Conservation (phyloP, 345 rosid species). For the Salix suchowensis region DNA sequence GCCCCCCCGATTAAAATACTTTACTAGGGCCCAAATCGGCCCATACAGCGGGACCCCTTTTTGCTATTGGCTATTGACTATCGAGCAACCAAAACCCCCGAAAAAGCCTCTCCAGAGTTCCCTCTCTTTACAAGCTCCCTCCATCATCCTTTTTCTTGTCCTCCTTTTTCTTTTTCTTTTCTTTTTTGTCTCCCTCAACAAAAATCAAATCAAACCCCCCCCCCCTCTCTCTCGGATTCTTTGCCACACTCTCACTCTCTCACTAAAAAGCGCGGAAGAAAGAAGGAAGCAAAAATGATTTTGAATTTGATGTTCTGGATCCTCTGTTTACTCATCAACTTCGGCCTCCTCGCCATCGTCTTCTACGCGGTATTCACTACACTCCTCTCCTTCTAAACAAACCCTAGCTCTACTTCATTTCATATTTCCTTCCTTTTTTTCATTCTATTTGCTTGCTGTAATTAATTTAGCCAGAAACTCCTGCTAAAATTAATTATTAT, state of each 20-base stretch:
- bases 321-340: slow-evolving; percentile 44
- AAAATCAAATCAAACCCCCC: neutral
- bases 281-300: slow-evolving; percentile 28
- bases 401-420: neutral
- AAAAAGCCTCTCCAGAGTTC: neutral
- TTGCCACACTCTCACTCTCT: neutral
- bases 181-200: neutral
- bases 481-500: neutral
- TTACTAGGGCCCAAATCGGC: too few species aligned
- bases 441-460: neutral
- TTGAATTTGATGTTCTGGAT: slow-evolving; percentile 61
- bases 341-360: slow-evolving; percentile 63
- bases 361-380: slow-evolving; percentile 51
- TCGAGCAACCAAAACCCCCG: neutral
- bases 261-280: neutral
- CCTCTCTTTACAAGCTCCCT: neutral
- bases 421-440: neutral
- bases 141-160: neutral
- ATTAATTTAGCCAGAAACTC: neutral
- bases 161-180: neutral
- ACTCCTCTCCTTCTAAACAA: neutral
- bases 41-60: too few species aligned
- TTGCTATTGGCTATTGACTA: too few species aligned
- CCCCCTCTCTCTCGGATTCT: neutral
- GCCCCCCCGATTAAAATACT: too few species aligned